Base-by-base conservation (phyloP, 164 flowering plant genomes). In the Tetracentron sinense region DNA sequence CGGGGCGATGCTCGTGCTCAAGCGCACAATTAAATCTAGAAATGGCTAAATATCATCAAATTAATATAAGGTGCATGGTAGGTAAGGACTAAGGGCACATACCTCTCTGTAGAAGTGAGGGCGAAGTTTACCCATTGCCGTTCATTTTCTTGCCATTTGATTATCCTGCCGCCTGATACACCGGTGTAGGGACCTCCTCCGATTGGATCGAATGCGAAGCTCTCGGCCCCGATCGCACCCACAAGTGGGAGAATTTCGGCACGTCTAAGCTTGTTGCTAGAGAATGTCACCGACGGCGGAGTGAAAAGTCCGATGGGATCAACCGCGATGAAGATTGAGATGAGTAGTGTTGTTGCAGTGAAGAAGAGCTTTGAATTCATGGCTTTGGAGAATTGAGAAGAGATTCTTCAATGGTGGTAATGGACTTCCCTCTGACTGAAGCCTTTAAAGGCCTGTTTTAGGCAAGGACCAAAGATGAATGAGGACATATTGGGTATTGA, bases 151-250 rank as follows among this genome's bases (percentile, higher is more conserved):
- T 46, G 46, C 90, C 90, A 85, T 62, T 78, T 82, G 29, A 85
- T 81, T 33, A 87, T 67, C 54, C 87, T 73, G 48, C 94, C 94
- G 58, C 85, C 90, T 42, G 85, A 82, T 28, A 87, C 90, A 15
- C 94, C 88, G 30, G 82, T 74, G 73, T 87, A 87, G 10, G 90
- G 94, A 8, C 94, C 94, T 0, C 57, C 76, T 0, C 94, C 94
- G 29, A 49, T 65, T 20, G 78, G 77, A 61, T 88, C 90, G 62
- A 88, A 88, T 1, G 76, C 88, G 22, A 88, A 58, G 59, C 90
- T 85, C 73, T 85, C 94, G 31, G 94, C 88, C 11, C 94, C 94
- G 28, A 78, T 16, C 1, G 83, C 87, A 7, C 74, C 79, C 46
- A 58, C 3, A 2, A 84, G 29, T 0, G 17, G 49, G 38, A 85